Percentiles rank a stretch among this genome's conserved stretches.
Conservation (phyloP, 2,329 filamentous ascomycete genomes). For the Cyphellophora attinorum region DNA sequence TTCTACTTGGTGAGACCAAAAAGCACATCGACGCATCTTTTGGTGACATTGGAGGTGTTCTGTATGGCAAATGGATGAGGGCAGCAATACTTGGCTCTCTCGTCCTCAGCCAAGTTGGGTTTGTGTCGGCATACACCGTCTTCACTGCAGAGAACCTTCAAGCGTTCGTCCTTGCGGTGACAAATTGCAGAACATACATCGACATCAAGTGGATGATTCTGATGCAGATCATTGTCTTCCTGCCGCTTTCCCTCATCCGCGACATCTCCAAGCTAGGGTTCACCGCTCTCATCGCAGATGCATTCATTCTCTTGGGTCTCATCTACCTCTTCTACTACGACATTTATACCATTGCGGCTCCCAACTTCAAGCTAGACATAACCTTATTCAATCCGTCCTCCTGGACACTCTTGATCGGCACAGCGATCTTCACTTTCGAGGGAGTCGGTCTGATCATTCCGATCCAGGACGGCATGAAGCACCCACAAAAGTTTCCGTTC, state of each 20-base stretch:
- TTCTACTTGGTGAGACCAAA: constrained; percentile 79
- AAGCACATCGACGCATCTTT: constrained; percentile 87
- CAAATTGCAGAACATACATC: constrained; percentile 75
- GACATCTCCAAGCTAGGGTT: constrained; percentile 97
- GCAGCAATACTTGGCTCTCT: constrained; percentile 81
- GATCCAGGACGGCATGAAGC: constrained; percentile 93
- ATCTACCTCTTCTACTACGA: constrained; percentile 96
- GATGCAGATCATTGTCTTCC: constrained; percentile 89
- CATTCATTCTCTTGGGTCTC: constrained; percentile 86
- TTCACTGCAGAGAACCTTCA: constrained; percentile 94
- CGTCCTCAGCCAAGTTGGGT: constrained; percentile 89
- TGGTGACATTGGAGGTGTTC: constrained; percentile 85
- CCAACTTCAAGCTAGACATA: constrained; percentile 72
- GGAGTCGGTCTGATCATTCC: constrained; percentile 96
- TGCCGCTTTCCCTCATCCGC: constrained; percentile 84
- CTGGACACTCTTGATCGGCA: constrained; percentile 98
- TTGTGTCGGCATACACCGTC: constrained; percentile 90
- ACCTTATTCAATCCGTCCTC: constrained; percentile 79
- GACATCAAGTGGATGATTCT: constrained; percentile 84
- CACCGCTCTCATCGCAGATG: constrained; percentile 84
- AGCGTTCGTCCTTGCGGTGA: constrained; percentile 86
- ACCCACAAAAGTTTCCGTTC: constrained; percentile 79
- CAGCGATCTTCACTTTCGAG: constrained; percentile 97
- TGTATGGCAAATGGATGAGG: constrained; percentile 88
- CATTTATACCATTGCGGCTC: constrained; percentile 67